These are phyloP conservation scores for Huntiella moniliformis DNA, from an alignment of 2,329 filamentous ascomycete genomes.

Conservation along the genomic window DNA sequence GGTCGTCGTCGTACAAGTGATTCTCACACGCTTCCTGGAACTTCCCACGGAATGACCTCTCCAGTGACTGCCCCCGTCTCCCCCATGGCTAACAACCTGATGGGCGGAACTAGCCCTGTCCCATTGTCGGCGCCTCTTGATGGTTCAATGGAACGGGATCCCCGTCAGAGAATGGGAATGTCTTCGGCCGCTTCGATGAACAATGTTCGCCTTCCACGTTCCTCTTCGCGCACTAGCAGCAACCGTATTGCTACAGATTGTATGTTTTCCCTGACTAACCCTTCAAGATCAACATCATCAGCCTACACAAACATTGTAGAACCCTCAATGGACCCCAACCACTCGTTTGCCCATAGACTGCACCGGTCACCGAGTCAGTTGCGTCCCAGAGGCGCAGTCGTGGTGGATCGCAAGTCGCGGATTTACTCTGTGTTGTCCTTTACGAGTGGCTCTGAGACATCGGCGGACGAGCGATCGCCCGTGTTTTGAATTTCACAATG, in stretches of 20 bases:
- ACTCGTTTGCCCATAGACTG: conserved; percentile 7
- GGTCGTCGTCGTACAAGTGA: conserved; percentile 8
- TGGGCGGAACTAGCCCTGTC: not conserved
- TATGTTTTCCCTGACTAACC: conserved; percentile 5
- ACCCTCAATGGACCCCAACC: conserved; percentile 1
- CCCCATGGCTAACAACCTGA: not conserved
- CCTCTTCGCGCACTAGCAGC: conserved; percentile 9
- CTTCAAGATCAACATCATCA: not conserved
- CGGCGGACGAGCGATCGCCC: not conserved
- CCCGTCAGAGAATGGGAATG: conserved; percentile 3
- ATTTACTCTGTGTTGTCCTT: conserved; percentile 5
- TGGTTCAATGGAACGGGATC: not conserved
- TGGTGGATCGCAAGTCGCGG: conserved; percentile 8
- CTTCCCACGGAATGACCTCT: not conserved
- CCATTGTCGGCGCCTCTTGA: not conserved
- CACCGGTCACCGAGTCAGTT: conserved; percentile 8
- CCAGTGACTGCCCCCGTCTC: not conserved
- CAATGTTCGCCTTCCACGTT: conserved; percentile 6
- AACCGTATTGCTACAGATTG: conserved; percentile 6
- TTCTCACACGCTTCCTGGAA: not conserved
- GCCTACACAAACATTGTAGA: no score
- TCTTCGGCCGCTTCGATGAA: conserved; percentile 8
- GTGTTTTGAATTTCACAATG: not conserved
- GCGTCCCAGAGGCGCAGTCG: conserved; percentile 6
- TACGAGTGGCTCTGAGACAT: conserved; percentile 4